Evolutionary conservation across 441 rosid genomes (phyloP), one percentile per base, ranked within the genome.

Genomic region (Kokia cookei): DNA sequence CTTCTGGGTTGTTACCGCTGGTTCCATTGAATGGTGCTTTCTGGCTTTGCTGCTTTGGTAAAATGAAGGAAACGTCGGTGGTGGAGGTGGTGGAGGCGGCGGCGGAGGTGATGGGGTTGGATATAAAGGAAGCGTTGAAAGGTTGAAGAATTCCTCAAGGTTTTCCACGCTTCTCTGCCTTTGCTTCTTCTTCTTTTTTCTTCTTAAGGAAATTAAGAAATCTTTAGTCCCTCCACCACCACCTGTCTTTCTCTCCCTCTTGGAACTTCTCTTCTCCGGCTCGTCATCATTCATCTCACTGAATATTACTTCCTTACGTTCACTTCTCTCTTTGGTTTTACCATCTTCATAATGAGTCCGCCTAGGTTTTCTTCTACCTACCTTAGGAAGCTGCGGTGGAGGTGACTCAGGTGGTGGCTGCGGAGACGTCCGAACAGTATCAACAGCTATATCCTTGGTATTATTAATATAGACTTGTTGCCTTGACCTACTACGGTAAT

Each of bases 81-180:
- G 78, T 7, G 78, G 76, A 1, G 81, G 81, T 7, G 83, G 76
- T 1, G 80, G 78, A 1, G 75, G 80, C 1, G 74, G 71, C 3
- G 59, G 76, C 0, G 74, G 73, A 7, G 74, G 72, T 7, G 83
- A 78, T 22, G 82, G 75, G 1, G 80, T 81, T 24, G 63, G 79
- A 55, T 45, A 12, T 37, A 47, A 78, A 22, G 76, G 74, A 47
- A 22, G 42, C 4, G 76, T 72, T 12, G 74, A 65, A 45, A 86
- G 79, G 43, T 82, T 75, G 75, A 94, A 87, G 72, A 92, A 85
- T 73, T 81, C 73, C 17, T 86, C 97, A 11, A 94, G 93, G 69
- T 89, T 89, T 75, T 94, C 98, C 19, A 88, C 85, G 78, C 98
- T 94, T 79, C 84, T 88, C 82, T 90, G 94, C 63, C 97, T 77